These are phyloP conservation scores for Leccinum imitatum DNA, from an alignment of 768 basidiomycete genomes.

Conservation along the genomic window DNA sequence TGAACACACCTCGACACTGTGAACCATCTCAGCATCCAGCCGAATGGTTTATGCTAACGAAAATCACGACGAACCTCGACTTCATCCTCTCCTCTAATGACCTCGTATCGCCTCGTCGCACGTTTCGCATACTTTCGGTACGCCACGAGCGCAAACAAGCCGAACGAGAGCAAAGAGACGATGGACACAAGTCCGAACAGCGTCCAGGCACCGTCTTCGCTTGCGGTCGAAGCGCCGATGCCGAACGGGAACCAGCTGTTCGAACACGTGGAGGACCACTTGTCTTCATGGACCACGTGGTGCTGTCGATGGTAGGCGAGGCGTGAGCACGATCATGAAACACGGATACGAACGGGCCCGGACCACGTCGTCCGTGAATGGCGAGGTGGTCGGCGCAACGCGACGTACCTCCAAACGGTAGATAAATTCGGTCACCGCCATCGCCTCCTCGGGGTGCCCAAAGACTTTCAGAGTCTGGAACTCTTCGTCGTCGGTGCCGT, in stretches of 20 bases:
- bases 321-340: neutral
- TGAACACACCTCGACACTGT: slow-evolving; percentile 6
- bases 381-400: too few relatives aligned
- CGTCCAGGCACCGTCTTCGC: neutral
- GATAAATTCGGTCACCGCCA: slow-evolving; percentile 81
- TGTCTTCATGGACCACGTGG: slow-evolving; percentile 38
- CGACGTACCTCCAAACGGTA: slow-evolving; percentile 70
- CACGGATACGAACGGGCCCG: slow-evolving; percentile 2
- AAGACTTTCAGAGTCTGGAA: slow-evolving; percentile 71
- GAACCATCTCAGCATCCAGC: neutral
- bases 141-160: slow-evolving; percentile 9
- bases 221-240: slow-evolving; percentile 1
- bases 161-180: slow-evolving; percentile 15
- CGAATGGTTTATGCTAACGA: neutral
- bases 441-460: slow-evolving; percentile 60
- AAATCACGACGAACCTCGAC: slow-evolving; percentile 9
- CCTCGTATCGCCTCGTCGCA: slow-evolving; percentile 7
- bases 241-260: slow-evolving; percentile 28
- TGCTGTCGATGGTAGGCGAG: slow-evolving; percentile 2
- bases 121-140: slow-evolving; percentile 13
- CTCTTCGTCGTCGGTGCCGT: slow-evolving; percentile 56
- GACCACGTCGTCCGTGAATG: slow-evolving; percentile 29
- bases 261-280: slow-evolving; percentile 42
- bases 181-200: slow-evolving; percentile 2
- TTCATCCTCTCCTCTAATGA: slow-evolving; percentile 4